Percentiles rank a stretch among this genome's conserved stretches.
Evolutionary conservation across 208 protist species (phyloP).

Genomic region (Wallacemonas sp.): DNA sequence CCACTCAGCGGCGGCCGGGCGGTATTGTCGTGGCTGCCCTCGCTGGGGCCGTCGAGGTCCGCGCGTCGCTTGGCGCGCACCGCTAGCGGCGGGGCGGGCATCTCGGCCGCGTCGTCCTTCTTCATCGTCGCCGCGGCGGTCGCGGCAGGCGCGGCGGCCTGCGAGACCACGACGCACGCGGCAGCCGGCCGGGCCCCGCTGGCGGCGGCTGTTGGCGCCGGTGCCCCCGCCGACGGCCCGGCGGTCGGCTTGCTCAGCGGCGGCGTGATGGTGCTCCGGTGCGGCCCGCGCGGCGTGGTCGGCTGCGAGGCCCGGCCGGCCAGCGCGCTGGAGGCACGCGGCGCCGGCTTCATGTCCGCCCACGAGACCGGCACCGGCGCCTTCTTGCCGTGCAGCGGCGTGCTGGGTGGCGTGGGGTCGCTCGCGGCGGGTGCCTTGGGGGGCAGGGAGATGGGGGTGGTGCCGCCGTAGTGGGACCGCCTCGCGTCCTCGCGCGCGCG

Average conservation of each 20-base stretch:
- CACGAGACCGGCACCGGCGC: neutral
- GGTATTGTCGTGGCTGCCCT: neutral
- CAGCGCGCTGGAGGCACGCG: neutral
- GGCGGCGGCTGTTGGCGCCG: slow-evolving; percentile 5
- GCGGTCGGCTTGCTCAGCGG: neutral
- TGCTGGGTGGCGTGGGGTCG: neutral
- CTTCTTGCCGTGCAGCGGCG: neutral
- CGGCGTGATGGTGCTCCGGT: neutral
- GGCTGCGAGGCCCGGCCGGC: neutral
- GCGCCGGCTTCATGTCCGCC: slow-evolving; percentile 8
- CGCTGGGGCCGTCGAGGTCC: neutral
- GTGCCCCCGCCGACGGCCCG: neutral
- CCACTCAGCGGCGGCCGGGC: neutral
- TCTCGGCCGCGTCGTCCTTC: slow-evolving; percentile 4
- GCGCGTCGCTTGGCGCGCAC: slow-evolving; percentile 19
- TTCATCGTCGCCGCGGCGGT: slow-evolving; percentile 9
- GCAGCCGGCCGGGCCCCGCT: neutral
- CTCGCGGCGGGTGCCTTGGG: neutral
- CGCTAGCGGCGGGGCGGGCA: slow-evolving; percentile 21
- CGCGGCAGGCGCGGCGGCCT: neutral
- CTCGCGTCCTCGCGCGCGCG: neutral
- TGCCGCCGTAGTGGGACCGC: slow-evolving; percentile 6
- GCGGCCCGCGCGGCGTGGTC: neutral
- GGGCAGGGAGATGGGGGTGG: slow-evolving; percentile 6
- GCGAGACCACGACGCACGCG: neutral